phyloP scores from a whole-genome alignment of 306 rosid species.

The Pyrus communis region DNA sequence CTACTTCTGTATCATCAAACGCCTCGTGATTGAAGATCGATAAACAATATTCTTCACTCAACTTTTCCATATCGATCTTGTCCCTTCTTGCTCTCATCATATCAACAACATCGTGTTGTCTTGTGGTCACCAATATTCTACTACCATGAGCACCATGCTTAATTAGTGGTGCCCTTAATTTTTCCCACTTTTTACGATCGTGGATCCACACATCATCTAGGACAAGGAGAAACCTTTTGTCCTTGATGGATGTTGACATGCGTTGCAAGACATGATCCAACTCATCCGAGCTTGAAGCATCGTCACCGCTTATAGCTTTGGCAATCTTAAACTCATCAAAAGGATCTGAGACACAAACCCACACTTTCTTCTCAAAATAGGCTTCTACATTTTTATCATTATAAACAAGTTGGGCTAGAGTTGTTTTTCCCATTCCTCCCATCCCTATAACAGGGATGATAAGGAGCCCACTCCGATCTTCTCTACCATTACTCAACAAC shows the following conservation, averaged over 20 bases:
- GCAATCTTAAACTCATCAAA: neutral
- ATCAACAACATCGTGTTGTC: rapidly evolving
- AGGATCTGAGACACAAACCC: neutral
- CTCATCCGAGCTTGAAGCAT: neutral
- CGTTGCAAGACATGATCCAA: rapidly evolving
- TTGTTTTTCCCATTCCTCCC: neutral
- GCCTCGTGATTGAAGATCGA: neutral
- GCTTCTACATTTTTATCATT: neutral
- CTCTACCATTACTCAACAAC: neutral
- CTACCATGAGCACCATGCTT: neutral
- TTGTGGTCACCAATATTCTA: neutral
- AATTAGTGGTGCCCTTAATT: neutral
- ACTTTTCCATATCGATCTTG: too few species aligned
- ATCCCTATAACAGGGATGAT: neutral
- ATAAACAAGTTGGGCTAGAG: neutral
- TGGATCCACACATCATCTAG: neutral
- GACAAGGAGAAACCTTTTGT: neutral
- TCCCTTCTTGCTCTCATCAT: neutral
- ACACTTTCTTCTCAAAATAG: rapidly evolving
- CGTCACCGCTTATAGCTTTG: neutral
- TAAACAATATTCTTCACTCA: neutral
- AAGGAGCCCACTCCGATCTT: neutral
- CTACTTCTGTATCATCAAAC: neutral
- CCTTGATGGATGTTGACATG: neutral
- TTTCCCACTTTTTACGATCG: neutral